Evolutionary conservation across 805 yeast species (phyloP), one percentile per base, ranked within the genome.

Genomic region (Vanderwaltozyma polyspora): DNA sequence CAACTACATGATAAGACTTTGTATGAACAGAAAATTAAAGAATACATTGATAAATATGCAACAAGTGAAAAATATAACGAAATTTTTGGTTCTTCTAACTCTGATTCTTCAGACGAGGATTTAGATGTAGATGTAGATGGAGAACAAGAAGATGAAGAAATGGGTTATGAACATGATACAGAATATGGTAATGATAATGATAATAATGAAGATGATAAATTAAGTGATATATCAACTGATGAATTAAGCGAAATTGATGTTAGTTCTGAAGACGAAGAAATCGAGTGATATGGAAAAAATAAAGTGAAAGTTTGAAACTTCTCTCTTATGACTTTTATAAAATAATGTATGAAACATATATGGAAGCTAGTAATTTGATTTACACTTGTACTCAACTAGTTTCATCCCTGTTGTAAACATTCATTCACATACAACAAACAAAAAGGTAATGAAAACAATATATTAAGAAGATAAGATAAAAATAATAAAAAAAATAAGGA

Each of bases 31-130:
- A 76, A 72, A 44, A 93, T 91, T 5, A 74, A 68, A 50, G 72
- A 70, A 25, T 83, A 84, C 49, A 93, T 87, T 18, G 66, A 66
- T 49, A 72, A 70, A 51, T 85, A 77, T 58, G 91, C 91, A 45
- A 60, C 62, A 41, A 46, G 55, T 45, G 45, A 63, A 30, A 44
- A 62, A 45, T 62, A 50, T 53, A 57, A 39, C 43, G 52, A 31
- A 57, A 55, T 36, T 53, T 65, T 44, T 57, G 72, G 74, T 32
- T 68, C 63, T 6, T 65, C 61, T 18, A 56, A 52, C 4, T 67
- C 57, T 8, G 62, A 49, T 14, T 57, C 52, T 11, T 45, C 33
- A 13, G 44, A 33, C 23, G 47, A 42, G 11, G 59, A 46, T 10
- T 48, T 43, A 3, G 52, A 39, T 6, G 53, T 44, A 7, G 55